Evolutionary conservation across 2,329 filamentous ascomycete species (phyloP).

Genomic region (Mycosphaerella sp.): DNA sequence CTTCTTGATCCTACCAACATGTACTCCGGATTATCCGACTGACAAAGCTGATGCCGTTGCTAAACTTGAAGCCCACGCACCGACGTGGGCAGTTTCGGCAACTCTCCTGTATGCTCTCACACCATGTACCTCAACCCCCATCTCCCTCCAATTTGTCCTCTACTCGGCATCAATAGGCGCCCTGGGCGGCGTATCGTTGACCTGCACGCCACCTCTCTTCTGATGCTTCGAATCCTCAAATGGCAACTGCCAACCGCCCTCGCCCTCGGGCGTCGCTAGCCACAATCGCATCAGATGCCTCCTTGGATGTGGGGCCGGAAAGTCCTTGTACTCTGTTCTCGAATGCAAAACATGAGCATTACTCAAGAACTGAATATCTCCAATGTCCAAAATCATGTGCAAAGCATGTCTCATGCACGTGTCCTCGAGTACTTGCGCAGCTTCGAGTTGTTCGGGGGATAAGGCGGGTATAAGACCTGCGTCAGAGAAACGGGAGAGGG

Average conservation of each 20-base stretch:
- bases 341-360: constrained; percentile 79
- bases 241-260: constrained; percentile 80
- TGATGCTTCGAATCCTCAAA: constrained; percentile 75
- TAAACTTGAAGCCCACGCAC: too few relatives aligned
- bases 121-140: too few relatives aligned
- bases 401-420: constrained; percentile 67
- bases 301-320: constrained; percentile 60
- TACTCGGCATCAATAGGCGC: constrained; percentile 74
- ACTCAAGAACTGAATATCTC: constrained; percentile 80
- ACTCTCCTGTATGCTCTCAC: too few relatives aligned
- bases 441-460: constrained; percentile 61
- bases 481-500: constrained; percentile 65
- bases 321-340: constrained; percentile 70
- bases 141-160: constrained; percentile 3
- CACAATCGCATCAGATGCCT: constrained; percentile 78
- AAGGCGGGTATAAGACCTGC: constrained; percentile 66
- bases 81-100: too few relatives aligned
- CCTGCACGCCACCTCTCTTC: constrained; percentile 85
- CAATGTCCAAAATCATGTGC: constrained; percentile 81
- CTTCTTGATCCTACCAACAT: too few relatives aligned
- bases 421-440: constrained; percentile 64
- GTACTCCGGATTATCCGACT: too few relatives aligned
- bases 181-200: constrained; percentile 69
- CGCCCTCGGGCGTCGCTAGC: constrained; percentile 72
- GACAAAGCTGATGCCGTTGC: too few relatives aligned